Evolutionary conservation across 2,329 filamentous ascomycete species (phyloP), one percentile per base, ranked within the genome.

Genomic region (Biscogniauxia marginata): DNA sequence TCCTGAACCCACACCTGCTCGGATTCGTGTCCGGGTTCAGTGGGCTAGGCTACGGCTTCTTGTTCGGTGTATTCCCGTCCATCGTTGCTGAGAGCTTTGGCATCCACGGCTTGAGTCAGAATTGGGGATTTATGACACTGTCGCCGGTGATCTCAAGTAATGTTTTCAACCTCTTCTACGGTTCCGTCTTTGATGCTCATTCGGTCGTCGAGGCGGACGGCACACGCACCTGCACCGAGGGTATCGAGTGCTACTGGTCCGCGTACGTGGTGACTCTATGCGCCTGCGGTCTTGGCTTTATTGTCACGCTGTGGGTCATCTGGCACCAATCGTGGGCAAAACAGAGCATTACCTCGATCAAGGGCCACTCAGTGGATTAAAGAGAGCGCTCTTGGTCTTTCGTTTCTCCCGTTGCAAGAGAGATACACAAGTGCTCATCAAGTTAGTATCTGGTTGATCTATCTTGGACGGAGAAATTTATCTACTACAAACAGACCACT

Each of bases 71-170:
- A 19, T 96, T 90, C 72, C 95, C 95, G 0, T 93, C 92, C 11
- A 85, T 98, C 18, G 84, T 90, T 8, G 91, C 93, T 6, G 93
- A 98, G 70, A 88, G 89, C 0, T 99, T 99, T 71, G 95, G 95
- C 7, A 89, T 97, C 22, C 83, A 88, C 58, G 93, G 93, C 1
- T 79, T 99, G 48, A 92, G 89, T 54, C 91, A 96, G 70, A 99
- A 98, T 69, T 99, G 95, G 93, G 95, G 95, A 13, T 88, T 89
- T 65, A 96, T 99, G 86, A 97, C 91, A 0, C 78, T 97, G 49
- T 88, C 91, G 2, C 93, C 93, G 0, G 91, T 96, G 2, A 74
- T 96, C 23, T 92, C 88, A 7, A 93, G 91, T 50, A 96, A 98
- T 66, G 73, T 96, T 20, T 98, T 96, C 80, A 99, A 98, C 70